Evolutionary conservation across 2,329 filamentous ascomycete genomes (phyloP), one percentile per base, ranked within the genome.

Genomic region (Diaporthe citrichinensis): DNA sequence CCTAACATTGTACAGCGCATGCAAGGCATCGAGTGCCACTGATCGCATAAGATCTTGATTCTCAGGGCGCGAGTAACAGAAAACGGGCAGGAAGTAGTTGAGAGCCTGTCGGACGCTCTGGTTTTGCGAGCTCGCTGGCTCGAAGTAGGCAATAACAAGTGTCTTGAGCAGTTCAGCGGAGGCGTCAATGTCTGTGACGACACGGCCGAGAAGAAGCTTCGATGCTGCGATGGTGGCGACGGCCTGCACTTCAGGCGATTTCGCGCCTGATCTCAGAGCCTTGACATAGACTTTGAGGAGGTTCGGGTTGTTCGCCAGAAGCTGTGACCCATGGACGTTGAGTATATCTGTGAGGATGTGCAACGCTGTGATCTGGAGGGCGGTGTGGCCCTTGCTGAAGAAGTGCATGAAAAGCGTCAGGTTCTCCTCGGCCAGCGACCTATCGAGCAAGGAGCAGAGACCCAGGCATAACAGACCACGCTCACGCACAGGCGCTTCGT

Each of bases 311-410:
- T 88, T 86, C 3, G 91, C 89, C 6, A 95, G 88, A 23, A 98
- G 90, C 76, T 98, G 90, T 0, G 94, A 91, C 20, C 95, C 95
- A 81, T 98, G 95, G 0, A 95, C 94, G 72, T 96, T 95, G 67
- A 98, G 88, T 79, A 98, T 96, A 83, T 99, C 97, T 14, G 95
- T 96, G 44, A 99, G 90, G 77, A 98, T 97, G 78, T 98, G 95
- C 44, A 98, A 86, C 0, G 95, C 94, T 12, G 95, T 98, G 69
- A 96, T 94, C 83, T 98, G 96, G 53, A 99, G 88, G 0, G 93
- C 92, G 14, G 97, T 92, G 81, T 98, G 95, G 1, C 97, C 97
- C 86, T 98, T 98, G 84, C 88, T 94, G 86, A 97, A 98, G 87
- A 98, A 98, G 83, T 98, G 96, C 83, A 98, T 94, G 85, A 99